These are phyloP conservation scores for Fistulifera pelliculosa DNA, from an alignment of 108 stramenopile species.

Conservation along the genomic window DNA sequence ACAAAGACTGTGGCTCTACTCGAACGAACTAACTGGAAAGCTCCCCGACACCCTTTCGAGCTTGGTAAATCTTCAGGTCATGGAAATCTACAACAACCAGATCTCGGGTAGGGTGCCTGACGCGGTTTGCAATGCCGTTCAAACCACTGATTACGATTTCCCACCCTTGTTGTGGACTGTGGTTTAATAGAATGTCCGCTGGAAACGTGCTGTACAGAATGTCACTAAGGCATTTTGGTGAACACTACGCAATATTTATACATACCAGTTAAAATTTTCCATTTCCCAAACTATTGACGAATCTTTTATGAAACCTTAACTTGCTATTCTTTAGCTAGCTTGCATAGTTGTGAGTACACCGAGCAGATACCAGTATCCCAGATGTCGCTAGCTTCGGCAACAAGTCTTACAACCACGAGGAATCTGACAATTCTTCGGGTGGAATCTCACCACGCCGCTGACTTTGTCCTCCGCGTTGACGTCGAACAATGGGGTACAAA, in stretches of 20 bases:
- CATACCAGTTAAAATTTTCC: too few relatives aligned
- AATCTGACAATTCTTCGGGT: too few relatives aligned
- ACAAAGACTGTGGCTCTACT: slow-evolving; percentile 41
- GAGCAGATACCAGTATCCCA: too few relatives aligned
- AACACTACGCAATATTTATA: too few relatives aligned
- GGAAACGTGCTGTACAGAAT: slow-evolving; percentile 15
- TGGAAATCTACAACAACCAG: slow-evolving; percentile 48
- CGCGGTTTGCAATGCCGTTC: slow-evolving; percentile 25
- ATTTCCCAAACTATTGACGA: too few relatives aligned
- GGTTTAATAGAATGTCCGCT: slow-evolving; percentile 3
- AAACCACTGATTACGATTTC: slow-evolving; percentile 19
- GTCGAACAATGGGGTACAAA: background rate
- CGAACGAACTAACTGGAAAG: slow-evolving; percentile 36
- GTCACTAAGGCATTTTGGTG: background rate
- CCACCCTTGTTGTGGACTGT: slow-evolving; percentile 26
- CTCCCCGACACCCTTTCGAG: slow-evolving; percentile 36
- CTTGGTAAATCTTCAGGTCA: slow-evolving; percentile 37
- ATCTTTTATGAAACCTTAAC: too few relatives aligned
- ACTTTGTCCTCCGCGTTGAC: too few relatives aligned
- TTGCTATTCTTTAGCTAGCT: too few relatives aligned
- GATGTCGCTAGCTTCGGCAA: too few relatives aligned
- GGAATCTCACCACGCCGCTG: too few relatives aligned
- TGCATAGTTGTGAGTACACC: too few relatives aligned
- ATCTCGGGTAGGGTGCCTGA: slow-evolving; percentile 36
- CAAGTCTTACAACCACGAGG: too few relatives aligned